phyloP scores from a whole-genome alignment of 164 flowering plant species.

The Stephania cephalantha region DNA sequence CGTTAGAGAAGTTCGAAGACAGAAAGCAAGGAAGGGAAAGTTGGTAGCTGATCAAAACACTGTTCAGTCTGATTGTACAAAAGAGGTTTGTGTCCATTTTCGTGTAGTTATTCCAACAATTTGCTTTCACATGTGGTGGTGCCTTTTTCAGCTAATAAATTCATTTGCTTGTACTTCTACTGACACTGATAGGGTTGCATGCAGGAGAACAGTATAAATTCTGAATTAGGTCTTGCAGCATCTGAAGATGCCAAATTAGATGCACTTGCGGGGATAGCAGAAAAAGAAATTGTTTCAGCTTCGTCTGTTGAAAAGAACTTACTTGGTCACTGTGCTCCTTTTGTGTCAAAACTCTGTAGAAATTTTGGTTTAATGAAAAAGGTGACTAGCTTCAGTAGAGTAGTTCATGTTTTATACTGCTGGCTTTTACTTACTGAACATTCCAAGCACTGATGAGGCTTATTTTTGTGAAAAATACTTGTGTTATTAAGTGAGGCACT shows the following conservation, averaged over 20 bases:
- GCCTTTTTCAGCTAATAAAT: background rate
- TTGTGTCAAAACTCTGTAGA: constrained; percentile 81
- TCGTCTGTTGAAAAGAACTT: constrained; percentile 47
- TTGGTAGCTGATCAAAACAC: constrained; percentile 25
- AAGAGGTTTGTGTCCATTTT: constrained; percentile 34
- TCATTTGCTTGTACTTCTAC: background rate
- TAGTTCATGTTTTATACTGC: background rate
- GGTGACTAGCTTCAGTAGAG: constrained; percentile 33
- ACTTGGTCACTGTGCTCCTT: constrained; percentile 74
- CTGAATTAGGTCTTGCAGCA: constrained; percentile 84
- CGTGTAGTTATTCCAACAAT: background rate
- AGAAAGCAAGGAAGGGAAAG: constrained; percentile 47
- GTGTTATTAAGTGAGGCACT: constrained; percentile 8
- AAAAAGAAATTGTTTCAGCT: constrained; percentile 78
- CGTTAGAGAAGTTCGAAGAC: constrained; percentile 71
- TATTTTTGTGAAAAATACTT: background rate
- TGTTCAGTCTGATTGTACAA: constrained; percentile 17
- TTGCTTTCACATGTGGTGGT: background rate
- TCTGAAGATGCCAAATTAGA: constrained; percentile 89
- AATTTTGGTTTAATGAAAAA: constrained; percentile 77
- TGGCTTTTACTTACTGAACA: background rate
- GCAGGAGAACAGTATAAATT: constrained; percentile 74
- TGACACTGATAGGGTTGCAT: constrained; percentile 8
- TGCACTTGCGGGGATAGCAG: constrained; percentile 69
- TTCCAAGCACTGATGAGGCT: background rate